Percentiles rank a stretch among this genome's conserved stretches.
Conservation (phyloP, 1,139 yeast genomes). For the Candida tropicalis region DNA sequence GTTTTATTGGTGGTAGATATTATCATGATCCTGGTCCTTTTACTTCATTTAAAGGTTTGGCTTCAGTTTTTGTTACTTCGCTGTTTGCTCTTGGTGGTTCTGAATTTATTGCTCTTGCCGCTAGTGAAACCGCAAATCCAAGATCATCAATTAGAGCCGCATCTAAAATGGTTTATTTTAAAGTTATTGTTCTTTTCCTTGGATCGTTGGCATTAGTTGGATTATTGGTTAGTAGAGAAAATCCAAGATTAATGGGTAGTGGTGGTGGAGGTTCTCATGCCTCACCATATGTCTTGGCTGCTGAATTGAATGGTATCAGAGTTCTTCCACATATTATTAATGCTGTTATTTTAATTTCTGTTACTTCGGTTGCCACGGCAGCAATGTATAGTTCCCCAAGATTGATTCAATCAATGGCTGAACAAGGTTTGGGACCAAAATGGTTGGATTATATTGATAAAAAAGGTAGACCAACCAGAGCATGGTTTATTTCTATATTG, state of each 20-base stretch:
- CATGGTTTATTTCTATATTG: slow-evolving; percentile 21
- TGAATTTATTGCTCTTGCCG: slow-evolving; percentile 37
- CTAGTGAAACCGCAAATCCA: slow-evolving; percentile 36
- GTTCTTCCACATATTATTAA: slow-evolving; percentile 37
- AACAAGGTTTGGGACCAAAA: slow-evolving; percentile 35
- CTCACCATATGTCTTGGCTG: slow-evolving; percentile 46
- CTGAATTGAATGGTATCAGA: slow-evolving; percentile 31
- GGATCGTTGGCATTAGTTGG: slow-evolving; percentile 33
- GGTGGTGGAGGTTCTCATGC: slow-evolving; percentile 30
- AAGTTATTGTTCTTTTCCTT: slow-evolving; percentile 35
- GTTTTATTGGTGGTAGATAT: slow-evolving; percentile 35
- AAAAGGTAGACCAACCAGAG: slow-evolving; percentile 38
- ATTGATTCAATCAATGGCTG: slow-evolving; percentile 38
- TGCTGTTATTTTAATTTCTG: slow-evolving; percentile 36
- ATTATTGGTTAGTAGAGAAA: slow-evolving; percentile 32
- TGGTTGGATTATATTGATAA: slow-evolving; percentile 35
- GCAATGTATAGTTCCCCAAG: slow-evolving; percentile 39
- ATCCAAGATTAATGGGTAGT: slow-evolving; percentile 22
- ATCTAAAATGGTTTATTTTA: slow-evolving; percentile 38
- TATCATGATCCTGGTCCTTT: slow-evolving; percentile 33
- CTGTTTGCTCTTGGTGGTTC: slow-evolving; percentile 30
- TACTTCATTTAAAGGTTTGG: slow-evolving; percentile 29
- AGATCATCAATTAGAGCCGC: slow-evolving; percentile 35
- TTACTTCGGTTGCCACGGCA: slow-evolving; percentile 37
- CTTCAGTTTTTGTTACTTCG: slow-evolving; percentile 28